These are phyloP conservation scores for Lentinula aciculospora DNA, from an alignment of 768 basidiomycete species.

Conservation along the genomic window DNA sequence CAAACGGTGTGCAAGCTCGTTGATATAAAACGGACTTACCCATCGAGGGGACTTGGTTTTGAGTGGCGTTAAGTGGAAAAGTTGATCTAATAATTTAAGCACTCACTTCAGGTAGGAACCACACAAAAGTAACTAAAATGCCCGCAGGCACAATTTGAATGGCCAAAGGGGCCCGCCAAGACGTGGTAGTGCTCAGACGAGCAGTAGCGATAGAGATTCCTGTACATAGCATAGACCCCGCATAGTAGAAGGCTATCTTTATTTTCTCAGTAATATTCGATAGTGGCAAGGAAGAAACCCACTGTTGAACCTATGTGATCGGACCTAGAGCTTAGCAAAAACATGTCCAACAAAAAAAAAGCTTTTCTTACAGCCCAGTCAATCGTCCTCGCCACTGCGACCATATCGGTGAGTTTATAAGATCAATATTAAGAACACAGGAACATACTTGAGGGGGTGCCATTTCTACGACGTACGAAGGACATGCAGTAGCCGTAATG, in stretches of 20 bases:
- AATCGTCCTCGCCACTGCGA: conserved; percentile 42
- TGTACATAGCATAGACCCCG: conserved; percentile 37
- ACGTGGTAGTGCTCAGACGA: conserved; percentile 24
- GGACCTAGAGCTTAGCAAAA: conserved; percentile 10
- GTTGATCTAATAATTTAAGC: too few relatives aligned
- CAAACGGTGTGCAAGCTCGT: conserved; percentile 34
- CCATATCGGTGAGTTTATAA: not conserved
- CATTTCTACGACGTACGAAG: conserved; percentile 50
- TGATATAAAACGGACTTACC: conserved; percentile 23
- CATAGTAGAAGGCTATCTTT: conserved; percentile 36
- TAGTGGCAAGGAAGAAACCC: too few relatives aligned
- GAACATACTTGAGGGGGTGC: conserved; percentile 42
- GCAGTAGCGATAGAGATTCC: conserved; percentile 41
- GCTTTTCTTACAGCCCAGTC: conserved; percentile 40
- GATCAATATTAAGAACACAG: not conserved
- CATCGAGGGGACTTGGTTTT: conserved; percentile 42
- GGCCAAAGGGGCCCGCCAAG: conserved; percentile 48
- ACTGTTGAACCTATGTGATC: conserved; percentile 18
- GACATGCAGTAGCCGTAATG: conserved; percentile 35
- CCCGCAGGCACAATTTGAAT: conserved; percentile 44
- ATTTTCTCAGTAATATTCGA: not conserved
- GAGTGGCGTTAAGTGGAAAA: too few relatives aligned
- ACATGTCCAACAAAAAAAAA: conserved; percentile 12
- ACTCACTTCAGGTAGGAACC: conserved; percentile 23
- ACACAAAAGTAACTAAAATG: conserved; percentile 23